Conservation (phyloP, 192 early-diverging fungal genomes). For the Dissophora globulifera region DNA sequence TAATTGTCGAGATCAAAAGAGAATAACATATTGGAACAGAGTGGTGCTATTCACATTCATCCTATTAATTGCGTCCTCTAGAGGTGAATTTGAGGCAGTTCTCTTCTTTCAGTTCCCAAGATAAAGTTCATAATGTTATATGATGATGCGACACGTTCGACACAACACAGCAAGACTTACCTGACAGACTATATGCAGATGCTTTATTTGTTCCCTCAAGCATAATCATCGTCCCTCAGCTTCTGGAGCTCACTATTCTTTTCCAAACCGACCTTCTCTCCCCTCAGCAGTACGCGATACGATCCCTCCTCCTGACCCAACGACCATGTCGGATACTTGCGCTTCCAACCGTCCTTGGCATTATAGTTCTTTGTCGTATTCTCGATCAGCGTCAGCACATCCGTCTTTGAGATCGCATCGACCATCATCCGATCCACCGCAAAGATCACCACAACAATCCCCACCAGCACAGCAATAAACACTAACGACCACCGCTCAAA, state of each 20-base stretch:
- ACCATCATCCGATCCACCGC: slow-evolving; percentile 1
- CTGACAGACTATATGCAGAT: no score
- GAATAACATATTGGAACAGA: no score
- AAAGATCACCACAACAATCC: slow-evolving; percentile 3
- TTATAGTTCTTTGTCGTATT: slow-evolving; percentile 4
- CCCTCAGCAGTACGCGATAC: slow-evolving; percentile 11
- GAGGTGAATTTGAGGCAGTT: no score
- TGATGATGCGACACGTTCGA: no score
- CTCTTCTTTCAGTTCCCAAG: no score
- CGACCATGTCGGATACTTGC: slow-evolving; percentile 4
- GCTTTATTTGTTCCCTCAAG: neutral
- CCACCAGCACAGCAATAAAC: slow-evolving; percentile 1
- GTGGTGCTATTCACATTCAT: no score
- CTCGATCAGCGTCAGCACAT: slow-evolving; percentile 9
- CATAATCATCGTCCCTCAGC: neutral
- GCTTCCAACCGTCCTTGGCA: neutral
- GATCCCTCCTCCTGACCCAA: neutral
- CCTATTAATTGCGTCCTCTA: no score
- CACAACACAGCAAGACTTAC: no score
- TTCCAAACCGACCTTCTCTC: neutral
- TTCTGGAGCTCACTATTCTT: neutral
- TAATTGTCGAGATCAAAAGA: no score
- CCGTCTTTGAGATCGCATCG: neutral
- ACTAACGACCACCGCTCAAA: slow-evolving; percentile 10
- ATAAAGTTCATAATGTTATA: no score